Evolutionary conservation across 2,329 filamentous ascomycete genomes (phyloP), one percentile per base, ranked within the genome.

Genomic region (Hypoxylon sp.): DNA sequence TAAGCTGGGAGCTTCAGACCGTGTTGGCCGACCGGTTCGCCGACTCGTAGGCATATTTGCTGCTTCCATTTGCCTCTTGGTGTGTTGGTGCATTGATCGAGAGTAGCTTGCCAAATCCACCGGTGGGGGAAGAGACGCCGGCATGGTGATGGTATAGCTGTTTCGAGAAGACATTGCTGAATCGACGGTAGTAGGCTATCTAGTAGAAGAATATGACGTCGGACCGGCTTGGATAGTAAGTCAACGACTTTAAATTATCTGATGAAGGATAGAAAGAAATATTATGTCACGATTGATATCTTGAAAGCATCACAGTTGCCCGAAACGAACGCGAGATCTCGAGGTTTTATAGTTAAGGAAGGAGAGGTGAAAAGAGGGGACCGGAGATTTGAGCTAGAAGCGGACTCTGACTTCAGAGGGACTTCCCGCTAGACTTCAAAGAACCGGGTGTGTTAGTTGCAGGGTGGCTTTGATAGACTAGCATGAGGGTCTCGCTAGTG

Each of bases 61-160:
- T 6, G 82, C 82, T 67, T 90, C 87, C 86, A 91, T 89, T 76
- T 90, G 89, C 61, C 84, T 82, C 81, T 88, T 89, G 67, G 89
- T 91, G 80, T 91, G 87, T 60, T 86, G 83, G 75, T 88, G 87
- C 86, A 91, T 91, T 62, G 83, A 86, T 65, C 84, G 84, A 13
- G 88, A 80, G 72, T 91, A 91, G 2, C 78, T 77, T 6, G 75
- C 71, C 46, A 80, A 72, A 50, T 78, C 77, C 62, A 72, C 50
- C 14, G 77, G 76, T 4, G 76, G 74, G 14, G 76, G 68, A 19
- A 74, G 70, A 19, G 70, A 69, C 21, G 71, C 13, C 4, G 77
- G 74, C 72, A 77, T 74, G 56, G 73, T 41, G 19, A 75, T 72
- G 23, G 71, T 71, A 52, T 73, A 77, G 10, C 60, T 61, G 23